A percentile compares a stretch with the other conserved stretches of the same genome.
Evolutionary conservation across 202 grass and related monocot species (phyloP).

Genomic region (Elaeis oleifera): DNA sequence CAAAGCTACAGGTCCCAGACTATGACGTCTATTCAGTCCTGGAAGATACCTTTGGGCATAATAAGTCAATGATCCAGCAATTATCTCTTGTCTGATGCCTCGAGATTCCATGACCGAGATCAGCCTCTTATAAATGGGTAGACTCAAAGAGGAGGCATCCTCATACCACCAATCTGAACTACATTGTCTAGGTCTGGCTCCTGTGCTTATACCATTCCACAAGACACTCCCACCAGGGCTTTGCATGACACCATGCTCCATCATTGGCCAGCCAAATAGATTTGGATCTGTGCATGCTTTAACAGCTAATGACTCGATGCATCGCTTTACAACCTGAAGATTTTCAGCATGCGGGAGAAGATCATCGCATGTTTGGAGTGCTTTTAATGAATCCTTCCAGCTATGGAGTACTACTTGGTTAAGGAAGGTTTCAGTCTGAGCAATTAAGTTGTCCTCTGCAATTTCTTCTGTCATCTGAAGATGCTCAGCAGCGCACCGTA

Average conservation of each 20-base stretch:
- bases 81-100: conserved; percentile 63
- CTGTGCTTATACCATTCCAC: conserved; percentile 96
- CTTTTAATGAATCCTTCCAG: conserved; percentile 88
- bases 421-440: conserved; percentile 73
- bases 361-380: conserved; percentile 71
- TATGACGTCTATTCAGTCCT: conserved; percentile 70
- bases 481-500: conserved; percentile 74
- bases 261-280: conserved; percentile 94
- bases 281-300: conserved; percentile 82
- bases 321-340: conserved; percentile 84
- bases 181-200: conserved; percentile 78
- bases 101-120: conserved; percentile 79
- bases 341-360: conserved; percentile 72
- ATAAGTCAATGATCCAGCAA: conserved; percentile 72
- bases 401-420: conserved; percentile 57
- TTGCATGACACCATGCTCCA: conserved; percentile 59
- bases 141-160: conserved; percentile 70
- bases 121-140: conserved; percentile 69
- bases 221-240: conserved; percentile 91
- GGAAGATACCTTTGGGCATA: conserved; percentile 84
- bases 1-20: conserved; percentile 34
- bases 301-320: conserved; percentile 71
- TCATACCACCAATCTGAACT: conserved; percentile 95
- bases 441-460: conserved; percentile 76
- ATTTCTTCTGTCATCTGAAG: conserved; percentile 90